phyloP scores from a whole-genome alignment of 2,329 filamentous ascomycete species.

The Ceratocystis huliohia region DNA sequence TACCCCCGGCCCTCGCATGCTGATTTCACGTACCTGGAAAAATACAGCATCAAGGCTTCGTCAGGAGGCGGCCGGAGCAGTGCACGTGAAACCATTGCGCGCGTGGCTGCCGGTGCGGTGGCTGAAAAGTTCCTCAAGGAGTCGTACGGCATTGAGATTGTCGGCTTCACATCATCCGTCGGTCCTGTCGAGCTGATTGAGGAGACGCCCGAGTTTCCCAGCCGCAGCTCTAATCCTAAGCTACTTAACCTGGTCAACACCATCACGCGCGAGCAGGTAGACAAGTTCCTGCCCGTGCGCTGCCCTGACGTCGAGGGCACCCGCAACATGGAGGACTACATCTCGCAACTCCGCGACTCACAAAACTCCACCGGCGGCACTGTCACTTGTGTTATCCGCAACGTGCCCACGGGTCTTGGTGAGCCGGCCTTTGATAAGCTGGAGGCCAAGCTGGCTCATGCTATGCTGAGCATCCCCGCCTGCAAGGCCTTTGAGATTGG shows the following conservation, averaged over 20 bases:
- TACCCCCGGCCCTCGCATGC: constrained; percentile 89
- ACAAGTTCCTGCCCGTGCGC: constrained; percentile 72
- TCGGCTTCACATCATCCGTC: constrained; percentile 78
- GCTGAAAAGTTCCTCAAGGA: constrained; percentile 82
- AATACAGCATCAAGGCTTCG: constrained; percentile 88
- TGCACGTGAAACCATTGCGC: constrained; percentile 88
- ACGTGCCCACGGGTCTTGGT: constrained; percentile 71
- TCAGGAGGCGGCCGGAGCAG: constrained; percentile 81
- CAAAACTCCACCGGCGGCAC: constrained; percentile 89
- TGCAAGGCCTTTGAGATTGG: constrained; percentile 95
- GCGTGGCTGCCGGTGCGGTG: constrained; percentile 83
- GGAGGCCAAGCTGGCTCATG: constrained; percentile 80
- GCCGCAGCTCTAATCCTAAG: constrained; percentile 58
- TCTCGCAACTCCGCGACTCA: constrained; percentile 63
- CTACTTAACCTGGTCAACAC: constrained; percentile 63
- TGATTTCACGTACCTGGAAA: constrained; percentile 93
- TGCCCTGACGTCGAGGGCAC: constrained; percentile 60
- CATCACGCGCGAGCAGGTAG: constrained; percentile 64
- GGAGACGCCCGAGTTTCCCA: constrained; percentile 53
- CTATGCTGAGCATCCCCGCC: constrained; percentile 89
- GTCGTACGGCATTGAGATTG: constrained; percentile 76
- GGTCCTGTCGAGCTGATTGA: constrained; percentile 67
- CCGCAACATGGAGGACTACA: constrained; percentile 62
- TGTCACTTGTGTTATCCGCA: constrained; percentile 84
- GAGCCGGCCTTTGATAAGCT: constrained; percentile 95